These are phyloP conservation scores for Chamaecyparis obtusa DNA, from an alignment of 75 land plant species.

Conservation along the genomic window DNA sequence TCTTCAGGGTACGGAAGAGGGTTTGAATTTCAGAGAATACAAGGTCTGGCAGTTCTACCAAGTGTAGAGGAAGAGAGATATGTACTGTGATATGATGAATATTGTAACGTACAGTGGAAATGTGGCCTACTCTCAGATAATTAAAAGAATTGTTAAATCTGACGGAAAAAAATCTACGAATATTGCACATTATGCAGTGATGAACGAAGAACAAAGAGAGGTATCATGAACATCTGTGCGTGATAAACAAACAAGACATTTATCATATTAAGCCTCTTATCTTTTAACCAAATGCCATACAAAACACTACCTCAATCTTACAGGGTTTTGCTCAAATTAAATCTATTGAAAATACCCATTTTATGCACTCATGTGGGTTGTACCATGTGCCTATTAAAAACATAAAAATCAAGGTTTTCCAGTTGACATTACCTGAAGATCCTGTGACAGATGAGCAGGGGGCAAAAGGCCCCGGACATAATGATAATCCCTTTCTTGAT, in stretches of 20 bases:
- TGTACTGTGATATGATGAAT: not conserved
- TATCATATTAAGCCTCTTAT: not conserved
- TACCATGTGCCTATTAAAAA: not conserved
- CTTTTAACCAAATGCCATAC: no score
- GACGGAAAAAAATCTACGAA: not conserved
- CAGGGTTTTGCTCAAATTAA: not conserved
- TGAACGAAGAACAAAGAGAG: not conserved
- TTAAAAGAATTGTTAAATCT: not conserved
- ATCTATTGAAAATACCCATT: not conserved
- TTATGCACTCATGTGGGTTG: not conserved
- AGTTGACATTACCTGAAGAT: conserved; percentile 29
- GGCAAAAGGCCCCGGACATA: conserved; percentile 46
- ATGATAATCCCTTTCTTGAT: conserved; percentile 42
- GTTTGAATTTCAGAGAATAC: not conserved
- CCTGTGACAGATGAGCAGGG: conserved; percentile 36
- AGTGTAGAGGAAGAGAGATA: not conserved
- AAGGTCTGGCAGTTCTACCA: not conserved
- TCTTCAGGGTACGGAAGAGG: not conserved
- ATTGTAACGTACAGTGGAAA: not conserved
- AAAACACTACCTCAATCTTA: not conserved
- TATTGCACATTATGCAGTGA: not conserved
- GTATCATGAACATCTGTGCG: not conserved
- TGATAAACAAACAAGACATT: not conserved
- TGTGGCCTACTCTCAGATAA: not conserved
- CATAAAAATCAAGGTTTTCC: not conserved